A percentile compares a stretch with the other conserved stretches of the same genome.
Conservation (phyloP, 2,329 filamentous ascomycete genomes). For the Cadophora luteo-olivacea region DNA sequence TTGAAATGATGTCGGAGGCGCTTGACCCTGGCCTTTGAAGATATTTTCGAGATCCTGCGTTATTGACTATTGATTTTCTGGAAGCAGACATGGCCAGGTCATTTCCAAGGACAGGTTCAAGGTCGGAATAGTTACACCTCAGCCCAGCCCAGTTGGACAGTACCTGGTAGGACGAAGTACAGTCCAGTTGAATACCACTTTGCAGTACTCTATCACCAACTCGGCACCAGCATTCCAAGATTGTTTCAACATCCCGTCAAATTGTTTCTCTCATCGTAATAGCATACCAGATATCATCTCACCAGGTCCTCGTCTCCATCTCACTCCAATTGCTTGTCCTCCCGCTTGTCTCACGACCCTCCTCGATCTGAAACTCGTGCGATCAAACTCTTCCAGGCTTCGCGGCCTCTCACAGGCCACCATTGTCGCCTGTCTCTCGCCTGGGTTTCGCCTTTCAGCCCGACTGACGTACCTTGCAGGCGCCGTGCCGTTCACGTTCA, state of each 20-base stretch:
- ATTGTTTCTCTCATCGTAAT: neutral
- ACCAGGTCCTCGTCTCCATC: neutral
- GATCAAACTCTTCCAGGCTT: neutral
- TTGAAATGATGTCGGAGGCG: neutral
- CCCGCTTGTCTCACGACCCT: neutral
- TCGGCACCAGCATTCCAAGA: neutral
- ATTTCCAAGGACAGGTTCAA: neutral
- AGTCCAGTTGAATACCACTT: neutral
- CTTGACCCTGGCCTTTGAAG: neutral
- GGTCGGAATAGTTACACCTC: neutral
- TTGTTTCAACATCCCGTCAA: slow-evolving; percentile 6
- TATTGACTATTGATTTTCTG: neutral
- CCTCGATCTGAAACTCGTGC: slow-evolving; percentile 5
- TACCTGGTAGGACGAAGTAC: too few relatives aligned
- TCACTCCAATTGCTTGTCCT: slow-evolving; percentile 4
- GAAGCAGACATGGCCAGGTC: neutral
- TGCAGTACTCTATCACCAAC: neutral
- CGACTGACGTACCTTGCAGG: slow-evolving; percentile 11
- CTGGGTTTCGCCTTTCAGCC: slow-evolving; percentile 7
- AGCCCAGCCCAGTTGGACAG: neutral
- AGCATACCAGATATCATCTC: slow-evolving; percentile 5
- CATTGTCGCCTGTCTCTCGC: neutral
- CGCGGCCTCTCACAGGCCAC: neutral
- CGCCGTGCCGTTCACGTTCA: too few relatives aligned
- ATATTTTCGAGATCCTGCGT: neutral